Evolutionary conservation across 1,284 basidiomycete genomes (phyloP).

Genomic region (Agaricales sp.): DNA sequence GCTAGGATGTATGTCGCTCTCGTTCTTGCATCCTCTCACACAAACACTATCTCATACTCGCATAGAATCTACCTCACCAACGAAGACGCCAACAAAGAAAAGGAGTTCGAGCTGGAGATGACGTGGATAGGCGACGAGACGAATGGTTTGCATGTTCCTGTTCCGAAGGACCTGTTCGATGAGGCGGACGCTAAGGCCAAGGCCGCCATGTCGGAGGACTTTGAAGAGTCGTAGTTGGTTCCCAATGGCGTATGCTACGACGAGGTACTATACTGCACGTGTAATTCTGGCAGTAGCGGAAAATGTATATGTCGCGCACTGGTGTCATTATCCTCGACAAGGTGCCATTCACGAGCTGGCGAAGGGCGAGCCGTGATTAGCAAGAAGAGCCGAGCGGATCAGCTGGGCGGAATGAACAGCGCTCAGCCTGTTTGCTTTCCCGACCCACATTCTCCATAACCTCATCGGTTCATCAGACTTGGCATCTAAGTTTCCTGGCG

Average conservation of each 20-base stretch:
- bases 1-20: conserved; percentile 74
- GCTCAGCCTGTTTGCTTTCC: too few species aligned
- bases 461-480: too few species aligned
- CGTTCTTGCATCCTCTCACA: conserved; percentile 6
- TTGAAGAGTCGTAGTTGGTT: conserved; percentile 49
- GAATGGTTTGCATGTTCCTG: conserved; percentile 67
- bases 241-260: too few species aligned
- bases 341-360: too few species aligned
- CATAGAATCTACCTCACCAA: conserved; percentile 97
- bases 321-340: too few species aligned
- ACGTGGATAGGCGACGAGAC: conserved; percentile 93
- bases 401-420: too few species aligned
- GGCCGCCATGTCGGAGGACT: conserved; percentile 72
- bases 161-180: conserved; percentile 76
- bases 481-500: too few species aligned
- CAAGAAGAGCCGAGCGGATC: too few species aligned
- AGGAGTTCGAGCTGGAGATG: conserved; percentile 96
- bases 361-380: too few species aligned
- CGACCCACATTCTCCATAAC: too few species aligned
- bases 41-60: background rate
- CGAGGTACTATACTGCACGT: conserved; percentile 5
- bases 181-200: conserved; percentile 89
- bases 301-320: too few species aligned
- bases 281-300: background rate
- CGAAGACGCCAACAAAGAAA: conserved; percentile 89